Conservation (phyloP, 2,329 filamentous ascomycete genomes). For the Microdochium bolleyi region DNA sequence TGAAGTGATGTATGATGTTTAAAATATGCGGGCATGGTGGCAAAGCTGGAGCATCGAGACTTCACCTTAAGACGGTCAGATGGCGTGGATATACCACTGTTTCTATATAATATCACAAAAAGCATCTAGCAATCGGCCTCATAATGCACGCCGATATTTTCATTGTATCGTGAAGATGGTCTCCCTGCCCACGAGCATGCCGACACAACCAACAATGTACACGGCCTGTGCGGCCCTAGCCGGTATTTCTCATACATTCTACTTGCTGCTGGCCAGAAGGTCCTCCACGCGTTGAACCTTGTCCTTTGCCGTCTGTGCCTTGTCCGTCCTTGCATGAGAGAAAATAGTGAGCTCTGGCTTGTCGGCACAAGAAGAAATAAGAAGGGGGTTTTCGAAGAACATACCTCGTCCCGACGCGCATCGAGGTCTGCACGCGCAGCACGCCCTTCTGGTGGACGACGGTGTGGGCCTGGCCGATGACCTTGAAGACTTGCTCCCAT, state of each 20-base stretch:
- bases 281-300: constrained; percentile 61
- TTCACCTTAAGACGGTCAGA: neutral
- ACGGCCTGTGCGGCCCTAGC: too few species aligned
- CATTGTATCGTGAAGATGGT: too few species aligned
- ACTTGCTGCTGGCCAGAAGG: constrained; percentile 14
- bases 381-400: constrained; percentile 12
- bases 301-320: constrained; percentile 71
- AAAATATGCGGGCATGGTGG: neutral
- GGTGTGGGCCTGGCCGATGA: constrained; percentile 80
- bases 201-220: neutral
- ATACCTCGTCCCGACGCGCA: constrained; percentile 73
- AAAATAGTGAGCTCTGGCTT: neutral
- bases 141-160: too few species aligned
- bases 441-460: constrained; percentile 72
- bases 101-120: too few species aligned
- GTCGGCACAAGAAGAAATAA: constrained; percentile 1
- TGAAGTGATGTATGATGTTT: too few species aligned
- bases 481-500: constrained; percentile 80
- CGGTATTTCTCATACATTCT: too few species aligned
- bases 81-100: neutral
- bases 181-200: too few species aligned
- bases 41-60: too few species aligned
- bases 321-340: constrained; percentile 58
- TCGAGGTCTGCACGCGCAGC: constrained; percentile 78
- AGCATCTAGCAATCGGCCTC: too few species aligned